These are phyloP conservation scores for Colletotrichum kahawae DNA, from an alignment of 2,329 filamentous ascomycete genomes.

Conservation along the genomic window DNA sequence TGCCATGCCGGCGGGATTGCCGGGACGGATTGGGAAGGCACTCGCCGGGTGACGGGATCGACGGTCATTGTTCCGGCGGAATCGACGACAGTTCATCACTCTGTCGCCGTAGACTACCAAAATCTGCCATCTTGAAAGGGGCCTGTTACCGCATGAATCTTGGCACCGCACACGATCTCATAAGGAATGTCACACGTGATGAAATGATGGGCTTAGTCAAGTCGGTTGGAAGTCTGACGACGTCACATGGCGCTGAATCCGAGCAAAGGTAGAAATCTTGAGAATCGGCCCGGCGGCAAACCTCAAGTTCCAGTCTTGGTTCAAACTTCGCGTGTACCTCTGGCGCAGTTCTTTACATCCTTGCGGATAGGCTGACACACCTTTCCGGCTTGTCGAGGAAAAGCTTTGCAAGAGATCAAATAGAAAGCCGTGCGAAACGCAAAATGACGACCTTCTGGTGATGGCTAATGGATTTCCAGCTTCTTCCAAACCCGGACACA, in stretches of 20 bases:
- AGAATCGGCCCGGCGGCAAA: not conserved
- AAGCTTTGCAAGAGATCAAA: too few relatives aligned
- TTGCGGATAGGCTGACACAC: too few relatives aligned
- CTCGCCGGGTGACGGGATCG: not conserved
- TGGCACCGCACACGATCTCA: not conserved
- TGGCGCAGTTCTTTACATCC: too few relatives aligned
- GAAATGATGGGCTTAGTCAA: not conserved
- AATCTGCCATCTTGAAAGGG: not conserved
- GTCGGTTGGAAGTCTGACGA: not conserved
- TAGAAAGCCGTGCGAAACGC: too few relatives aligned
- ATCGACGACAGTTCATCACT: rapidly evolving
- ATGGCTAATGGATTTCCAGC: too few relatives aligned
- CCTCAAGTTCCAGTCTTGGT: rapidly evolving
- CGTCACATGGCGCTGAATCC: too few relatives aligned
- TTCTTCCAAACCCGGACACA: too few relatives aligned
- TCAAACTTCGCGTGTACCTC: too few relatives aligned
- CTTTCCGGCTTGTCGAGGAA: too few relatives aligned
- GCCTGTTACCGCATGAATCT: not conserved
- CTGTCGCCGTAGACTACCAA: not conserved
- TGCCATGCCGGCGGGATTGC: not conserved
- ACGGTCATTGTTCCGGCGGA: not conserved
- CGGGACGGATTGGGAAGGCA: not conserved
- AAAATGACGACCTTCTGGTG: too few relatives aligned
- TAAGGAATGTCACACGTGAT: not conserved
- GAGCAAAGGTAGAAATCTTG: rapidly evolving